These are phyloP conservation scores for Luffa acutangula DNA, from an alignment of 306 rosid genomes.

Conservation along the genomic window DNA sequence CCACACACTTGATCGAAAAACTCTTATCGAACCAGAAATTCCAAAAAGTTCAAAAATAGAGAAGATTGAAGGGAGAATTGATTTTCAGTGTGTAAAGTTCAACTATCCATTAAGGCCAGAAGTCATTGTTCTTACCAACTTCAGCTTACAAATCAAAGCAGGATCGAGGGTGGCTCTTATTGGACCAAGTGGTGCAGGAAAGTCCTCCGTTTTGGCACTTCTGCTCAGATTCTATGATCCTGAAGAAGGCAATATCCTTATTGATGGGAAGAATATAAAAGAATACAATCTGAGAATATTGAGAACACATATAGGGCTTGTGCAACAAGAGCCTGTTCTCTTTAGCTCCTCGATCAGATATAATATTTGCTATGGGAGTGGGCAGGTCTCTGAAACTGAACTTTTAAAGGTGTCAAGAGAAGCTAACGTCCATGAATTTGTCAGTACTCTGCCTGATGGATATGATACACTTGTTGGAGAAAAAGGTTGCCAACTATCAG, in stretches of 20 bases:
- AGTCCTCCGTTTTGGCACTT: slow-evolving; percentile 69
- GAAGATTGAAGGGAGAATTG: slow-evolving; percentile 44
- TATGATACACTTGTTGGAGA: slow-evolving; percentile 69
- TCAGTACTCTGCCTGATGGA: slow-evolving; percentile 62
- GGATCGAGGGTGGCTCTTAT: slow-evolving; percentile 68
- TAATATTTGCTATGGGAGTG: slow-evolving; percentile 63
- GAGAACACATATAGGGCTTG: slow-evolving; percentile 67
- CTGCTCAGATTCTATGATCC: slow-evolving; percentile 71
- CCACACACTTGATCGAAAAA: slow-evolving; percentile 63
- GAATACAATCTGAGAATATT: slow-evolving; percentile 69
- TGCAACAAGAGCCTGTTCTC: slow-evolving; percentile 85
- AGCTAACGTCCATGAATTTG: slow-evolving; percentile 73
- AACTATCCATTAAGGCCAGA: slow-evolving; percentile 64
- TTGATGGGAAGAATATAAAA: slow-evolving; percentile 55
- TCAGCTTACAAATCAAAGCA: slow-evolving; percentile 57
- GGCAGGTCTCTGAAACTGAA: slow-evolving; percentile 57
- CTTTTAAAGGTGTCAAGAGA: slow-evolving; percentile 50
- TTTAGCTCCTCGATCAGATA: slow-evolving; percentile 64
- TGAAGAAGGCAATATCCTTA: slow-evolving; percentile 38
- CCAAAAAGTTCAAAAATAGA: slow-evolving; percentile 31
- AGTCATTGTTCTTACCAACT: slow-evolving; percentile 48
- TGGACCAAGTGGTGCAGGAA: slow-evolving; percentile 86
- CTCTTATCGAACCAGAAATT: slow-evolving; percentile 54
- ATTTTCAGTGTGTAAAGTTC: slow-evolving; percentile 47
- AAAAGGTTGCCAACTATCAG: slow-evolving; percentile 82